Conservation (phyloP, 192 early-diverging fungal species). For the Gigaspora rosea region DNA sequence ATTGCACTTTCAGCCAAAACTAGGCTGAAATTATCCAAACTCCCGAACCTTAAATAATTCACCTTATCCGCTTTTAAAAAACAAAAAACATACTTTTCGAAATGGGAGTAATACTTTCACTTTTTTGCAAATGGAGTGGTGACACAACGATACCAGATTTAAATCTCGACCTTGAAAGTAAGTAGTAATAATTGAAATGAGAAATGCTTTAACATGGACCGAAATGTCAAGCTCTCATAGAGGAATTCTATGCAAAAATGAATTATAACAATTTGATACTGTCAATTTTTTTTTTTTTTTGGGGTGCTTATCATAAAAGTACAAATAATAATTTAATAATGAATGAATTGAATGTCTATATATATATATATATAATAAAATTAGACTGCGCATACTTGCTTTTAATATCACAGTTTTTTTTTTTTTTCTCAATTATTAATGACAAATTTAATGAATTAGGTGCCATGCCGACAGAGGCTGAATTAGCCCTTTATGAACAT, state of each 20-base stretch:
- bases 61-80: neutral
- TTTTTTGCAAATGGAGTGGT: constrained; percentile 25
- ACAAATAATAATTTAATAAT: no score
- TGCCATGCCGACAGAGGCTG: constrained; percentile 62
- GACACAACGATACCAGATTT: constrained; percentile 56
- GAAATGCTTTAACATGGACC: neutral
- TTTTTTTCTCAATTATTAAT: neutral
- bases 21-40: no score
- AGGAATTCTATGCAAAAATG: neutral
- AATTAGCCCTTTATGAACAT: constrained; percentile 61
- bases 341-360: no score
- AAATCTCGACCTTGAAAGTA: constrained; percentile 64
- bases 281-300: no score
- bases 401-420: neutral
- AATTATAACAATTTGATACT: no score
- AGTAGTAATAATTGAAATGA: constrained; percentile 13
- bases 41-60: no score
- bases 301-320: no score
- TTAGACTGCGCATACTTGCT: neutral
- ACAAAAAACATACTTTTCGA: no score
- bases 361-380: no score
- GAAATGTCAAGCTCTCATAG: neutral
- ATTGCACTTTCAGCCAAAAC: no score
- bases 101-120: constrained; percentile 28
- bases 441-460: constrained; percentile 37